Evolutionary conservation across 345 rosid genomes (phyloP), one percentile per base, ranked within the genome.

Genomic region (Eucalyptus sideroxylon): DNA sequence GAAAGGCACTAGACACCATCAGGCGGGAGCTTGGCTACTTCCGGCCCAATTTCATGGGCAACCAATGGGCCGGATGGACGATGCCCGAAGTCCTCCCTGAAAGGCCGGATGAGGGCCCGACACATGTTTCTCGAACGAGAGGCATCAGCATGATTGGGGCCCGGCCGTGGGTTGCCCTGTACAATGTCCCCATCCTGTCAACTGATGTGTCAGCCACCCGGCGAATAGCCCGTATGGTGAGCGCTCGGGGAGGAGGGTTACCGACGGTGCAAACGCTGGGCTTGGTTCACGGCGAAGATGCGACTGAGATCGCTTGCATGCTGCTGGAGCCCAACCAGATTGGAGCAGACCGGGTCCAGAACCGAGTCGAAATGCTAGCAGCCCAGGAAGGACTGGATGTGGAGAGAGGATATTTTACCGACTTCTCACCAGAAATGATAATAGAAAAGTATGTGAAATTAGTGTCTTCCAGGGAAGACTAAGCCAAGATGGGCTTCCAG

Each of bases 341-440:
- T 59, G 97, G 96, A 50, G 93, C 93, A 9, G 95, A 95, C 88
- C 90, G 92, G 89, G 96, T 95, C n/a, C 95, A 94, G 90, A 89
- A 86, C 81, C 88, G 88, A 85, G 93, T 95, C 40, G 96, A 95
- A 89, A 92, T 91, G 92, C 89, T 95, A 26, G 97, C 95, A 23
- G 93, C 92, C 31, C 86, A 91, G 67, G 94, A 93, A 83, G 95
- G 97, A 21, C 55, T 95, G 86, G 94, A 93, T 50, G 94, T 93
- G n/a, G 94, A 93, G 88, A 92, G 93, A 90, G 97, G 97, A 50
- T 94, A 95, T 59, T 95, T 93, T 87, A 95, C 97, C 65, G 95
- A 94, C 91, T 88, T 65, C 51, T 93, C 96, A 42, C 94, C 93
- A 7, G 94, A 94, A 88, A 94, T 92, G 94, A 90, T 95, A 83